phyloP scores from a whole-genome alignment of 805 yeast species.

The Candida arabinofermentans region DNA sequence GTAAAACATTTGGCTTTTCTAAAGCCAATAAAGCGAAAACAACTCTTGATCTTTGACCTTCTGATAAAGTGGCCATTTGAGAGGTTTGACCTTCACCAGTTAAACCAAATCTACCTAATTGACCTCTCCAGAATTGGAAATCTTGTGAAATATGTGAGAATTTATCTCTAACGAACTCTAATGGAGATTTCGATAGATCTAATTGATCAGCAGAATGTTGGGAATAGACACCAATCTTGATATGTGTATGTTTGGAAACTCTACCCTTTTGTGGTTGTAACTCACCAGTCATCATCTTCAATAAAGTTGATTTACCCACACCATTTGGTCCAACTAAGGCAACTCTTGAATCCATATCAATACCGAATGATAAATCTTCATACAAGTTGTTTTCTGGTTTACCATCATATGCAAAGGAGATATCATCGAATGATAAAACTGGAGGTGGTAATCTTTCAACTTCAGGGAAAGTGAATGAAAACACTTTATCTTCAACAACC shows the following conservation, averaged over 20 bases:
- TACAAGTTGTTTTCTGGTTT: slow-evolving; percentile 81
- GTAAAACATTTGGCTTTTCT: slow-evolving; percentile 89
- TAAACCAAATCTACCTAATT: slow-evolving; percentile 95
- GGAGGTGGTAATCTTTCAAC: slow-evolving; percentile 99
- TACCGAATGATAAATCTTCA: slow-evolving; percentile 91
- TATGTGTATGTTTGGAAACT: slow-evolving; percentile 95
- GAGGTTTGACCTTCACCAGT: slow-evolving; percentile 99
- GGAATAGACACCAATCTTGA: slow-evolving; percentile 97
- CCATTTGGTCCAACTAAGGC: slow-evolving; percentile 99
- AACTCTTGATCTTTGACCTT: slow-evolving; percentile 99
- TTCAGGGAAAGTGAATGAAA: slow-evolving; percentile 89
- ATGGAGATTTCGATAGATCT: slow-evolving; percentile 90
- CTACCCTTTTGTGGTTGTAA: slow-evolving; percentile 88
- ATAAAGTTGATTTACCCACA: slow-evolving; percentile 95
- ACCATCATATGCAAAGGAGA: slow-evolving; percentile 87
- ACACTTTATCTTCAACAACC: slow-evolving; percentile 89
- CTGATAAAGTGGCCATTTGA: slow-evolving; percentile 96
- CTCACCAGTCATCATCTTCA: slow-evolving; percentile 95
- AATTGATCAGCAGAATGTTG: slow-evolving; percentile 99
- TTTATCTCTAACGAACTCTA: slow-evolving; percentile 95
- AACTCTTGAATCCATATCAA: slow-evolving; percentile 98
- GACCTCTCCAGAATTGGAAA: slow-evolving; percentile 98
- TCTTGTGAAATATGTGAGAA: slow-evolving; percentile 90
- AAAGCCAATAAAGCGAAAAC: slow-evolving; percentile 95
- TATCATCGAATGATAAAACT: slow-evolving; percentile 93